Base-by-base conservation (phyloP, 2,329 filamentous ascomycete genomes). In the Daldinia eschscholtzii region DNA sequence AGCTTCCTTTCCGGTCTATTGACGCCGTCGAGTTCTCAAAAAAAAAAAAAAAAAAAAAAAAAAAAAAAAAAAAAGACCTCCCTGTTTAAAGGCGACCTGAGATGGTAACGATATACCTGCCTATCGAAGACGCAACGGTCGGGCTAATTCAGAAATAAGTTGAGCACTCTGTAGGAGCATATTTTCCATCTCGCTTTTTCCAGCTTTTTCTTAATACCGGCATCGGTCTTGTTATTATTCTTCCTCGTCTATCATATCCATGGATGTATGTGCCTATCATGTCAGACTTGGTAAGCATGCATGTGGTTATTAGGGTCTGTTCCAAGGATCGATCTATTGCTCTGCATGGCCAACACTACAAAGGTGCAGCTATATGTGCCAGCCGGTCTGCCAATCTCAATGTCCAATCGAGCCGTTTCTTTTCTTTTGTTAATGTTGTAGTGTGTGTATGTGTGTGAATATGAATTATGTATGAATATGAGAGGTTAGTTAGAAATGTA, bases 251-350 rank as follows among this genome's bases (percentile, higher is more conserved):
- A 28, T 60, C 53, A 33, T 57, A 26, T 70, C 23, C 23, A 41
- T 18, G 26, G 30, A 57, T 44, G 55, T 61, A 64, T 33, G 46
- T 64, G n/a, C 59, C 55, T 48, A 64, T 72, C 67, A 68, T 72
- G 70, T 72, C 70, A 70, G 64, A 67, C 70, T 72, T 72, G 70
- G 67, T 72, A 67, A 72, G 70, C 70, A 70, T 68, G 70, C 67
- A 68, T 72, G 64, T 60, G 52, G 59, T 65, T 67, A 72, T 70
- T 66, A 69, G 53, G 50, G 63, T 44, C 60, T 57, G 67, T 64
- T 66, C 64, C 48, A 58, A 61, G 67, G 66, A 70, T 71, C 60
- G 61, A 67, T 64, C 46, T 71, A 67, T 68, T 60, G 62, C 18
- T 52, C 48, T 68, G 55, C 62, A 59, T 64, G 65, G 69, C 57